Evolutionary conservation across 2,329 filamentous ascomycete genomes (phyloP), one percentile per base, ranked within the genome.

Genomic region (Penicillium palitans): DNA sequence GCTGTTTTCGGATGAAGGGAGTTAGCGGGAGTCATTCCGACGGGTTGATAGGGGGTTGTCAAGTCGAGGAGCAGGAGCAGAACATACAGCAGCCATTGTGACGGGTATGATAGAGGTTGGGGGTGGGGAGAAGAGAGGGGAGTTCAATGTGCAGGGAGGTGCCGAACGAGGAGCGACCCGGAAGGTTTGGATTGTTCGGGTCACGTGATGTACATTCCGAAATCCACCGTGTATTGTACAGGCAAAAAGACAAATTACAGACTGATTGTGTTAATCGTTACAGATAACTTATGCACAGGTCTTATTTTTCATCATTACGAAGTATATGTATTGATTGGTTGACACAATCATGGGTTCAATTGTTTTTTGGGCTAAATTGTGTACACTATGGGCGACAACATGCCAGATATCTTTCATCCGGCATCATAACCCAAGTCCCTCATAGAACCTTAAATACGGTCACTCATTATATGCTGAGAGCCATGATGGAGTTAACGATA

Each of bases 401-500:
- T 56, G 61, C 62, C 58, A 64, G 61, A 69, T 64, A 68, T 68
- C 67, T 57, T 27, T 24, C 29, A 35, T 29, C 51, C 9, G 6
- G 25, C 66, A 63, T 66, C 61, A 65, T 66, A 68, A 69, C 68
- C 71, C 69, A 68, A 70, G 67, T 65, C 67, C 62, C 69, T 69
- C 51, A 37, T 37, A 53, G 67, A 67, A 63, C 49, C 52, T 57
- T 49, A 49, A 61, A 51, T 55, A 35, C 40, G 48, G 54, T 50
- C 58, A 58, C 61, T 65, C 61, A 63, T 76, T 68, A 93, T 84
- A 91, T 88, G 83, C 90, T 92, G 78, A 99, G 83, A 70, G 93
- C 93, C 95, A 99, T 99, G 83, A 99, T 99, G 72, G 95, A 97
- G 86, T 99, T 99, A 84, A 99, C 95, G 82, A 99, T 99, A 78